phyloP scores from a whole-genome alignment of 352 stramenopile genomes.

The Pythium guiyangense region DNA sequence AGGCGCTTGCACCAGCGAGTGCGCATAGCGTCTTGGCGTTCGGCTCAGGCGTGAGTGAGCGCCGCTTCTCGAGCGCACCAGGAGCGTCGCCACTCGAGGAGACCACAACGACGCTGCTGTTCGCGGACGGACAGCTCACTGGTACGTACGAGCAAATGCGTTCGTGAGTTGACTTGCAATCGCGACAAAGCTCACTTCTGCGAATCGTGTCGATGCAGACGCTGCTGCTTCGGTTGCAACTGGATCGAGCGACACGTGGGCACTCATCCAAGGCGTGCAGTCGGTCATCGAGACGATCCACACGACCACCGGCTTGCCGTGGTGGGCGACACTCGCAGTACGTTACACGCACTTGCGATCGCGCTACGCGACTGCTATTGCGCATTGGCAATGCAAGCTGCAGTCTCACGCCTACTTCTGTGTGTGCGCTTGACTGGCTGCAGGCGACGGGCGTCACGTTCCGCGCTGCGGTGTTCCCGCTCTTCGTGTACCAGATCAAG shows the following conservation, averaged over 20 bases:
- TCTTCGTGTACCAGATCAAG: slow-evolving; percentile 72
- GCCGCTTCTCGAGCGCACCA: slow-evolving; percentile 21
- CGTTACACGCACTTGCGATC: background rate
- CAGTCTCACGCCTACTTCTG: slow-evolving; percentile 3
- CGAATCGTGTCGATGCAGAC: slow-evolving; percentile 17
- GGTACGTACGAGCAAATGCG: slow-evolving; percentile 13
- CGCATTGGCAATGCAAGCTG: no score
- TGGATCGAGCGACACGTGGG: slow-evolving; percentile 26
- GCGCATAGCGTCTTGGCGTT: background rate
- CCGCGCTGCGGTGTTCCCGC: slow-evolving; percentile 59
- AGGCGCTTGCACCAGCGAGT: no score
- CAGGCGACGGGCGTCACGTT: slow-evolving; percentile 61
- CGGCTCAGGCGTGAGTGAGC: slow-evolving; percentile 6
- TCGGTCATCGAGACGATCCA: slow-evolving; percentile 56
- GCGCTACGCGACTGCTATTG: no score
- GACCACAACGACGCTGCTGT: slow-evolving; percentile 20
- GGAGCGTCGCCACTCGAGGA: slow-evolving; percentile 11
- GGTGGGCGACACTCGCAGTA: slow-evolving; percentile 70
- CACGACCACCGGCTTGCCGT: slow-evolving; percentile 59
- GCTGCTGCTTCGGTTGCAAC: slow-evolving; percentile 20
- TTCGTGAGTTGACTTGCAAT: background rate
- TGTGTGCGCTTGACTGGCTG: background rate
- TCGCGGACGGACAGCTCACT: slow-evolving; percentile 27
- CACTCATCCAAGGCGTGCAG: slow-evolving; percentile 57
- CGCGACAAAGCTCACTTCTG: background rate